phyloP scores from a whole-genome alignment of 2,329 filamentous ascomycete species.

The Niveomyces coronatus region DNA sequence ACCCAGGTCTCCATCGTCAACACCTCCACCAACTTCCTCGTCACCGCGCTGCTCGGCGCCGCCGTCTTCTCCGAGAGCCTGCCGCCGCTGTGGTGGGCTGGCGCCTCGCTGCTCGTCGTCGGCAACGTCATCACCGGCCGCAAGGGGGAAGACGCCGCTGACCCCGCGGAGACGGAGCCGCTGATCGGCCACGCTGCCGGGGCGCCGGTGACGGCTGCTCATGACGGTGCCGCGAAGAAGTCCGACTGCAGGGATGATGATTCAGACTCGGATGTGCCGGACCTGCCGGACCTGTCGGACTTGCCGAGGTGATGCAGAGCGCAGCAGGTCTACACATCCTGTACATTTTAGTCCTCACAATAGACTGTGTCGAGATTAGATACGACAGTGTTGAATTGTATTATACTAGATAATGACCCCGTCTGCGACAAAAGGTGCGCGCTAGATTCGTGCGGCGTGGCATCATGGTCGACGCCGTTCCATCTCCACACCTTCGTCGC shows the following conservation, averaged over 20 bases:
- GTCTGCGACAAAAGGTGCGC: too few species aligned
- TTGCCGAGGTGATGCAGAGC: too few species aligned
- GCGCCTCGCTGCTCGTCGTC: conserved; percentile 59
- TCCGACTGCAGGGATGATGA: conserved; percentile 16
- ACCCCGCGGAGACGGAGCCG: conserved; percentile 1
- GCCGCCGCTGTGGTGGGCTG: conserved; percentile 67
- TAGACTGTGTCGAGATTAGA: too few species aligned
- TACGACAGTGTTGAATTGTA: too few species aligned
- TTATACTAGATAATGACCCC: too few species aligned
- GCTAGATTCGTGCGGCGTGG: too few species aligned
- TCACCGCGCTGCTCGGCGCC: conserved; percentile 62
- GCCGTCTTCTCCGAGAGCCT: conserved; percentile 62
- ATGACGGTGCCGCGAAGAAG: conserved; percentile 11
- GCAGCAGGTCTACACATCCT: too few species aligned
- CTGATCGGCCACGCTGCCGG: neutral
- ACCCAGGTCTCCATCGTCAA: conserved; percentile 76
- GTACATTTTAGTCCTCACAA: too few species aligned
- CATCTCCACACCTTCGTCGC: conserved; percentile 33
- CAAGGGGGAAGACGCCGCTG: conserved; percentile 42
- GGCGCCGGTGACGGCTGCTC: too few species aligned
- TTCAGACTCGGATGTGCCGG: conserved; percentile 26
- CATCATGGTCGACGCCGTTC: conserved; percentile 23
- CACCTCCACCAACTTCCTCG: conserved; percentile 70
- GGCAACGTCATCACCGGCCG: conserved; percentile 71
- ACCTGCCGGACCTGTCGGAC: too few species aligned